Percentiles rank a stretch among this genome's conserved stretches.
Evolutionary conservation across 352 stramenopile genomes (phyloP).

Genomic region (Elongisporangium senticosum): DNA sequence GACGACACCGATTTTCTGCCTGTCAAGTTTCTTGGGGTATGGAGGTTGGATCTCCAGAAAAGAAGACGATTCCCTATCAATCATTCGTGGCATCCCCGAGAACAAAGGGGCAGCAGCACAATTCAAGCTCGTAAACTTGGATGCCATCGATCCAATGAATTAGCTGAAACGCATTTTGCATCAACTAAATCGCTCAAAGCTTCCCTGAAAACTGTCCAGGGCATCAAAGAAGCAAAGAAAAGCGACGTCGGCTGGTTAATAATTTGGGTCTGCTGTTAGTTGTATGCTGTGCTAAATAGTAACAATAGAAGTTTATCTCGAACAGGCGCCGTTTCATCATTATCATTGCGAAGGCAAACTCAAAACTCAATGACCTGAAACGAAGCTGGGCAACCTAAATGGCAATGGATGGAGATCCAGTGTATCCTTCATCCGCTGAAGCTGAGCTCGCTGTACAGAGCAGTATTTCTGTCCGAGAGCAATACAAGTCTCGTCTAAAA

Average conservation of each 20-base stretch:
- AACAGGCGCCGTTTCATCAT: no score
- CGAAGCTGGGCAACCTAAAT: no score
- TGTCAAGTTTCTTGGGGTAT: constrained; percentile 67
- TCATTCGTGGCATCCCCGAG: constrained; percentile 52
- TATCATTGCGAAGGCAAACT: no score
- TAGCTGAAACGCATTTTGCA: not conserved
- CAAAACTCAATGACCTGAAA: no score
- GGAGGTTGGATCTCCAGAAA: constrained; percentile 50
- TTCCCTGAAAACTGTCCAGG: no score
- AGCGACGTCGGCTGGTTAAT: no score
- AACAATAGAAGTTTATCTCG: no score
- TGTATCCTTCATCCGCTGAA: constrained; percentile 8
- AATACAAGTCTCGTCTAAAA: constrained; percentile 37
- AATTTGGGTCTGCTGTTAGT: no score
- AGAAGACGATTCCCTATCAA: constrained; percentile 25
- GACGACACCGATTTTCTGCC: constrained; percentile 52
- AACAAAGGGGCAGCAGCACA: constrained; percentile 55
- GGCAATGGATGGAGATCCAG: not conserved
- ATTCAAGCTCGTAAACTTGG: constrained; percentile 57
- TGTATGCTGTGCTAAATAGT: no score
- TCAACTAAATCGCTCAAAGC: no score
- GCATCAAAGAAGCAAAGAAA: no score
- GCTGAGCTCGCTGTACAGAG: constrained; percentile 32
- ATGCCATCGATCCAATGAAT: constrained; percentile 11
- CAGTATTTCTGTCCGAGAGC: constrained; percentile 41